These are phyloP conservation scores for Mortierella sp. DNA, from an alignment of 371 early-diverging fungal species.

Conservation along the genomic window DNA sequence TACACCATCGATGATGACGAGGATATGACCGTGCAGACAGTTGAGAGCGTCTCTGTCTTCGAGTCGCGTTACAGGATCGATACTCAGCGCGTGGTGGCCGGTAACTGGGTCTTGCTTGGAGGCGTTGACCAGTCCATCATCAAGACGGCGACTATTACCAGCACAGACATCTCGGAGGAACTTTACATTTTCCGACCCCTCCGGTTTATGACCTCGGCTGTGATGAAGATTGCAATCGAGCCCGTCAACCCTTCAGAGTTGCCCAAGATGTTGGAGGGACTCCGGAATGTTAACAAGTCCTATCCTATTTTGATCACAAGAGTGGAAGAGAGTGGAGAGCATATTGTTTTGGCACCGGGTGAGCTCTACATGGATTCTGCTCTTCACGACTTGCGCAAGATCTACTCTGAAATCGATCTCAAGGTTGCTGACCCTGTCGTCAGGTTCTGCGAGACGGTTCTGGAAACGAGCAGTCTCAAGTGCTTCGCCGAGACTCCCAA, in stretches of 20 bases:
- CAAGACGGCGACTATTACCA: constrained; percentile 95
- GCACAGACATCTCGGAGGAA: constrained; percentile 70
- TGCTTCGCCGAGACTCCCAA: constrained; percentile 99
- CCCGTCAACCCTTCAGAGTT: constrained; percentile 97
- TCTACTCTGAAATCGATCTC: constrained; percentile 97
- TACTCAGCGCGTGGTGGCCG: constrained; percentile 84
- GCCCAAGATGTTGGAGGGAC: constrained; percentile 97
- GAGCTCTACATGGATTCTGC: constrained; percentile 98
- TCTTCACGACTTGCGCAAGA: constrained; percentile 92
- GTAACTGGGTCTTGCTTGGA: constrained; percentile 92
- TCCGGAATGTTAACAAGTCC: constrained; percentile 94
- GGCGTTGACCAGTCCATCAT: constrained; percentile 94
- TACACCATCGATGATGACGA: constrained; percentile 96
- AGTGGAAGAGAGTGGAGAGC: constrained; percentile 98
- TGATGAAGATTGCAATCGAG: constrained; percentile 96
- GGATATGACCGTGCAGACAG: constrained; percentile 91
- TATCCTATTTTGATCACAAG: constrained; percentile 95
- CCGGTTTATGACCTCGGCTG: constrained; percentile 86
- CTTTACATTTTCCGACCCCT: constrained; percentile 91
- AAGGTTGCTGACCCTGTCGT: constrained; percentile 98
- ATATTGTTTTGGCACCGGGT: constrained; percentile 94
- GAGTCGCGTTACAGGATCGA: constrained; percentile 92
- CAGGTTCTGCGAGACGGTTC: constrained; percentile 95
- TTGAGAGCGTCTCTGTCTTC: constrained; percentile 81
- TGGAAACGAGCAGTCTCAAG: constrained; percentile 94